Evolutionary conservation across 352 stramenopile genomes (phyloP).

Genomic region (Globisporangium echinulatum): DNA sequence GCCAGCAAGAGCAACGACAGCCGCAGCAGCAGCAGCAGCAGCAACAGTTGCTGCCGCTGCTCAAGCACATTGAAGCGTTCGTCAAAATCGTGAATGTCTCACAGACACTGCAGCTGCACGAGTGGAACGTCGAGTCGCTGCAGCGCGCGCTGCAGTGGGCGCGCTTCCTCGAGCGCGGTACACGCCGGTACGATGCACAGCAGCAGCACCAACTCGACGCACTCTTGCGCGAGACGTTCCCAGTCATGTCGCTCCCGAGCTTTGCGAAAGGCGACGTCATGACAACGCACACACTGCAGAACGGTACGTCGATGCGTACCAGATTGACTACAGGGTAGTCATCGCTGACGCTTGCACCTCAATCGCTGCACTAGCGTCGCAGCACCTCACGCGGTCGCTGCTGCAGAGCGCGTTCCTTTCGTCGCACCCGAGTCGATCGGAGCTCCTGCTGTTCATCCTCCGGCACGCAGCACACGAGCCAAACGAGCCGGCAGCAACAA

Average conservation of each 20-base stretch:
- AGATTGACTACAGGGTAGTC: too few species aligned
- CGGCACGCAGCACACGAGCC: constrained; percentile 14
- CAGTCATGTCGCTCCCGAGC: constrained; percentile 30
- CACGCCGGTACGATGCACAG: constrained; percentile 2
- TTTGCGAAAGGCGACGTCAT: constrained; percentile 15
- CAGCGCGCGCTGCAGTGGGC: constrained; percentile 36
- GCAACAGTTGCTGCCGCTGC: constrained; percentile 2
- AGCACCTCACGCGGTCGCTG: constrained; percentile 35
- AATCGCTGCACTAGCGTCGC: constrained; percentile 7
- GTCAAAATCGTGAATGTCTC: constrained; percentile 40
- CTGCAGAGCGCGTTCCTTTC: constrained; percentile 45
- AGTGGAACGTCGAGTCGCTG: constrained; percentile 50
- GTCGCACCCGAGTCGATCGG: constrained; percentile 35
- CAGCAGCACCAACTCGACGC: constrained; percentile 16
- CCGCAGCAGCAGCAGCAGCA: constrained; percentile 1
- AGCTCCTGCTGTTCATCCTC: constrained; percentile 28
- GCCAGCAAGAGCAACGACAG: background rate
- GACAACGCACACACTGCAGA: constrained; percentile 5
- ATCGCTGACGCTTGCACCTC: too few species aligned
- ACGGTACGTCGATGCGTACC: constrained; percentile 3
- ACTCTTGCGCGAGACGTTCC: constrained; percentile 24
- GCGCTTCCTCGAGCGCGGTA: constrained; percentile 23
- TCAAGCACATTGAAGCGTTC: constrained; percentile 26
- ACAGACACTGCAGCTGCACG: constrained; percentile 38
- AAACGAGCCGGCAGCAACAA: background rate